These are phyloP conservation scores for Rhamnella rubrinervis DNA, from an alignment of 331 rosid genomes.

Conservation along the genomic window DNA sequence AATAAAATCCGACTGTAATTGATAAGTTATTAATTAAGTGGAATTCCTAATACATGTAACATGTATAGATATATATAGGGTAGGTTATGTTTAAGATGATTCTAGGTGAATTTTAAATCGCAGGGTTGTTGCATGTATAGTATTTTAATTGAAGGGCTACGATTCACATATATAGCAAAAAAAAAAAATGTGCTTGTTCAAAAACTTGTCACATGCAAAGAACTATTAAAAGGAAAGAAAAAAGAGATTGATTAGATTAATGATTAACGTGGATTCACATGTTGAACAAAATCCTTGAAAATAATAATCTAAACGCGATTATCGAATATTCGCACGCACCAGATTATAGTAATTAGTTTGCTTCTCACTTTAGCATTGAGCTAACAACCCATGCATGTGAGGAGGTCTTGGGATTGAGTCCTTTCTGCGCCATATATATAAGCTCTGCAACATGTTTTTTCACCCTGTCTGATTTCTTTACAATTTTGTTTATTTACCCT, in stretches of 20 bases:
- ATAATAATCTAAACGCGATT: constrained; percentile 27
- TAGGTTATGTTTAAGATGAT: constrained; percentile 17
- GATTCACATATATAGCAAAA: constrained; percentile 1
- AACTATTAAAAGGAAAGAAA: constrained; percentile 10
- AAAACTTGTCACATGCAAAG: constrained; percentile 45
- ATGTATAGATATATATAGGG: background rate
- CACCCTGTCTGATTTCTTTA: background rate
- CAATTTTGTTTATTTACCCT: too few relatives aligned
- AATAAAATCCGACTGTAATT: too few relatives aligned
- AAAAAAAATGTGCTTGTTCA: constrained; percentile 15
- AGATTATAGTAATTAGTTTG: constrained; percentile 21
- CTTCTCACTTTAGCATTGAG: constrained; percentile 35
- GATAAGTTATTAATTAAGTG: background rate
- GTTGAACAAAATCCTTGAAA: constrained; percentile 11
- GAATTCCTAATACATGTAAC: background rate
- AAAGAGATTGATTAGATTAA: constrained; percentile 40
- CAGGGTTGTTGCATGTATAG: background rate
- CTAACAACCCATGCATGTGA: constrained; percentile 41
- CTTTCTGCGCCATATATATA: background rate
- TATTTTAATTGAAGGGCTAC: constrained; percentile 7
- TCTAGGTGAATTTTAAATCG: constrained; percentile 10
- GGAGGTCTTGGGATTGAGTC: constrained; percentile 45
- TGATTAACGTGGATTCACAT: constrained; percentile 36
- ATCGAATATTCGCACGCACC: constrained; percentile 60
- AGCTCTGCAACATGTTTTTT: background rate